A percentile compares a stretch with the other conserved stretches of the same genome.
Conservation (phyloP, 306 rosid species). For the Cucurbita maxima region DNA sequence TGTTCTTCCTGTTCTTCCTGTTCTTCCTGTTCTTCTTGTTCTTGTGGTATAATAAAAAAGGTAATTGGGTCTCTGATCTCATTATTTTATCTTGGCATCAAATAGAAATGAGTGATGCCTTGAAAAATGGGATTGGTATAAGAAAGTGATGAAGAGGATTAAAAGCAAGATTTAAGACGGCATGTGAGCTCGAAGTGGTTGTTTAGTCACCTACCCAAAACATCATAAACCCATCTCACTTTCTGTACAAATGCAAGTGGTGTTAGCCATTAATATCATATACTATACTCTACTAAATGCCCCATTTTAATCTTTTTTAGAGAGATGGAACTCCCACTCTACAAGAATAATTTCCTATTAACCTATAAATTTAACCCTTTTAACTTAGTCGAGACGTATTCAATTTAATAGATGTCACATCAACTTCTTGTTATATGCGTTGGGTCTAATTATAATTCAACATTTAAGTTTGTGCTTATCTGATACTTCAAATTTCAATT, state of each 20-base stretch:
- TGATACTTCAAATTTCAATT: no score
- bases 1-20: not conserved
- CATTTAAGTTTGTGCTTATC: no score
- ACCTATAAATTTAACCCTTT: not conserved
- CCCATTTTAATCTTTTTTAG: not conserved
- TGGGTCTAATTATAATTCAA: not conserved
- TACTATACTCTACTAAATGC: not conserved
- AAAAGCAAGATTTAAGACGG: slow-evolving; percentile 31
- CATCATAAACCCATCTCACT: slow-evolving; percentile 53
- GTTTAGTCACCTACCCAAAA: slow-evolving; percentile 95
- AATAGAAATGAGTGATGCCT: slow-evolving; percentile 53
- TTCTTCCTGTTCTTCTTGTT: not conserved
- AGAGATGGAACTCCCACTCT: not conserved
- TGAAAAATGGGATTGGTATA: slow-evolving; percentile 27
- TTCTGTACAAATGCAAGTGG: slow-evolving; percentile 2
- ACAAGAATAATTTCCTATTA: not conserved
- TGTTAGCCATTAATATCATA: not conserved
- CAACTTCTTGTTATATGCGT: not conserved
- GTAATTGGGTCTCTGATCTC: not conserved
- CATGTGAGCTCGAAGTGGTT: slow-evolving; percentile 69
- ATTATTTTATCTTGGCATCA: slow-evolving; percentile 34
- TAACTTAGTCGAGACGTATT: not conserved
- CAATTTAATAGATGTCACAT: not conserved
- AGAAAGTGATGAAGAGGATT: slow-evolving; percentile 20
- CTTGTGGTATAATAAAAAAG: slow-evolving; percentile 1